Evolutionary conservation across 2,329 filamentous ascomycete species (phyloP).

Genomic region (Claviceps sp.): DNA sequence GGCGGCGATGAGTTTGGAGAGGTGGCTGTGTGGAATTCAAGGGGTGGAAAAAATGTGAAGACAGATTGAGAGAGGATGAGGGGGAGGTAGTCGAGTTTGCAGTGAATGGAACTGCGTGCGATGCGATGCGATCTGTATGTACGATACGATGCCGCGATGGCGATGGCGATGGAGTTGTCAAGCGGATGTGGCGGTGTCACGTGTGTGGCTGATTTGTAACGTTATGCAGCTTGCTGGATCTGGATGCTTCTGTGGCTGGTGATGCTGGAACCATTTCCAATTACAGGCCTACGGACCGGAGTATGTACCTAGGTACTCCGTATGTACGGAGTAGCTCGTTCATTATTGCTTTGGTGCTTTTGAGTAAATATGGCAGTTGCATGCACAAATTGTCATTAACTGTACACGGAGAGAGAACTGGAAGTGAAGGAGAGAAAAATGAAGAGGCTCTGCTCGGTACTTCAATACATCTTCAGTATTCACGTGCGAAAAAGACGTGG

Average conservation of each 20-base stretch:
- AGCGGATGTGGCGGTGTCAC: conserved; percentile 12
- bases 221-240: neutral
- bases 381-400: no score
- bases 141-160: neutral
- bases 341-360: no score
- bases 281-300: no score
- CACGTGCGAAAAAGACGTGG: no score
- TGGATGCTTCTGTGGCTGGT: conserved; percentile 6
- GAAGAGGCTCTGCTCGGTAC: no score
- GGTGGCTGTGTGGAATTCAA: neutral
- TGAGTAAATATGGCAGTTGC: no score
- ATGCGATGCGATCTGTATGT: neutral
- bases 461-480: no score
- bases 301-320: no score
- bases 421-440: no score
- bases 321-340: no score
- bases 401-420: no score
- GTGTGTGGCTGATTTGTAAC: conserved; percentile 18
- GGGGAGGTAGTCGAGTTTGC: neutral
- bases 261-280: neutral
- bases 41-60: neutral
- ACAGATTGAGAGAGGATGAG: neutral
- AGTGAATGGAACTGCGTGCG: conserved; percentile 1
- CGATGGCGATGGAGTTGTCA: no score
- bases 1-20: neutral